A percentile compares a stretch with the other conserved stretches of the same genome.
Conservation (phyloP, 805 yeast species). For the Myxozyma geophila region DNA sequence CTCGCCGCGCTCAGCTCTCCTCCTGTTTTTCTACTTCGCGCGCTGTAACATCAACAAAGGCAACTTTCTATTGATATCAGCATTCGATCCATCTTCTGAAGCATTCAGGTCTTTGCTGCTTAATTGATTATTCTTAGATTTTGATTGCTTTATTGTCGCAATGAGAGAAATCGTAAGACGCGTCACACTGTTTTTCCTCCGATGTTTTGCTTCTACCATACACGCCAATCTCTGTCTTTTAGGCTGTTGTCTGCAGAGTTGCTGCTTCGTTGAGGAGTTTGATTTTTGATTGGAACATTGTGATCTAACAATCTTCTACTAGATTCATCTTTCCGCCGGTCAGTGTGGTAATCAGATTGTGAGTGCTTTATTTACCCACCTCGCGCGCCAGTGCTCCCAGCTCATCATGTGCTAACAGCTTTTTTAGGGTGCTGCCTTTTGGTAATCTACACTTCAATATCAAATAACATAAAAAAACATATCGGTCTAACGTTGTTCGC, state of each 20-base stretch:
- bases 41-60: not conserved
- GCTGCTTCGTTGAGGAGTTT: too few relatives aligned
- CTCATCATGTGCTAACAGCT: not conserved
- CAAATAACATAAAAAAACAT: too few relatives aligned
- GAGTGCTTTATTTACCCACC: slow-evolving; percentile 42
- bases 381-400: not conserved
- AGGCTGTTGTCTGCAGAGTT: not conserved
- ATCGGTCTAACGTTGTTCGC: slow-evolving; percentile 6
- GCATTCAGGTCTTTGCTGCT: not conserved
- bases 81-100: not conserved
- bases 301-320: slow-evolving; percentile 25
- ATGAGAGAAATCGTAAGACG: slow-evolving; percentile 38
- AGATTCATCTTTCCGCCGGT: slow-evolving; percentile 92
- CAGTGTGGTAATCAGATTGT: slow-evolving; percentile 96
- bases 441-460: slow-evolving; percentile 17
- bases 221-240: not conserved
- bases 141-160: not conserved
- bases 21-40: not conserved
- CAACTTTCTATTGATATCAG: not conserved
- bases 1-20: slow-evolving; percentile 7
- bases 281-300: not conserved
- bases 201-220: not conserved
- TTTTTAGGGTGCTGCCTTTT: slow-evolving; percentile 38
- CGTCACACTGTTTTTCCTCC: slow-evolving; percentile 13
- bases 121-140: not conserved